Evolutionary conservation across 495 filamentous ascomycete species (phyloP).

Genomic region (Gamarada debralockiae): DNA sequence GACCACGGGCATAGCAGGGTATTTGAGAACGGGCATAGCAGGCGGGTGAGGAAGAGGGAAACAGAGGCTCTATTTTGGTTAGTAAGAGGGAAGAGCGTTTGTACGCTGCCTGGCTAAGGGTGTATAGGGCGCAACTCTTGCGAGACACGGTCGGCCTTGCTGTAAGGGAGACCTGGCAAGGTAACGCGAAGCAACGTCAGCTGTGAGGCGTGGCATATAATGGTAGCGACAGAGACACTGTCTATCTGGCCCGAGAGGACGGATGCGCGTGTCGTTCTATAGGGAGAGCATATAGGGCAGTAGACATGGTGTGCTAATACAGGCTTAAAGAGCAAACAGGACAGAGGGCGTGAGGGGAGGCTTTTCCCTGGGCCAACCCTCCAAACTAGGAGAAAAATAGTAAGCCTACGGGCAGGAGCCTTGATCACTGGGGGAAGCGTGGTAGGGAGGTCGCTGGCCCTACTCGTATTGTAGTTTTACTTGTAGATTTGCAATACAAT

Average conservation of each 20-base stretch:
- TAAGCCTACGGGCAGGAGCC: too few species aligned
- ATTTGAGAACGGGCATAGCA: too few species aligned
- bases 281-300: neutral
- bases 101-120: slow-evolving; percentile 1
- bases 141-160: too few species aligned
- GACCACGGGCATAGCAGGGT: too few species aligned
- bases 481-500: neutral
- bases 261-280: too few species aligned
- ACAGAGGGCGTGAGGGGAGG: neutral
- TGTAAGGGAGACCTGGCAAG: neutral
- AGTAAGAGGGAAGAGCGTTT: neutral
- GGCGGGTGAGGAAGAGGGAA: too few species aligned
- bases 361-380: neutral
- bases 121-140: too few species aligned
- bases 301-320: neutral
- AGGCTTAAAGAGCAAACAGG: slow-evolving; percentile 12
- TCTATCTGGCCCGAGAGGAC: slow-evolving; percentile 13
- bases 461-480: neutral
- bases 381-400: neutral
- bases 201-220: slow-evolving; percentile 14
- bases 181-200: neutral
- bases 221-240: slow-evolving; percentile 11
- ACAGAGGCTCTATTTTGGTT: too few species aligned
- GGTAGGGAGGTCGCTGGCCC: slow-evolving; percentile 3
- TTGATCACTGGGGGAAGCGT: neutral